Evolutionary conservation across 805 yeast species (phyloP).

Genomic region (Kockiozyma suomiensis): DNA sequence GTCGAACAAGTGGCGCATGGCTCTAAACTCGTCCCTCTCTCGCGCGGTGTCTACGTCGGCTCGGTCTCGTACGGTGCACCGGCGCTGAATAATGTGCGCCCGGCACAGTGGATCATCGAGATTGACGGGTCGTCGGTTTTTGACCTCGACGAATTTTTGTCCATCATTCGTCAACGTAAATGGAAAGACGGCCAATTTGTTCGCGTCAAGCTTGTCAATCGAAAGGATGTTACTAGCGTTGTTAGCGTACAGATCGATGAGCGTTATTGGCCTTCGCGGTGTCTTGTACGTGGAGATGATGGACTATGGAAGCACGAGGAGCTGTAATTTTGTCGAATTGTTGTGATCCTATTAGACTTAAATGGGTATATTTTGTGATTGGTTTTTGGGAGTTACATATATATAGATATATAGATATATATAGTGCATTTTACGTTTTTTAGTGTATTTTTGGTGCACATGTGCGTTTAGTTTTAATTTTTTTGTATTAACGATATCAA

Average conservation of each 20-base stretch:
- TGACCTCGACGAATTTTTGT: conserved; percentile 19
- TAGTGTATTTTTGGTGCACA: no score
- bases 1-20: conserved; percentile 30
- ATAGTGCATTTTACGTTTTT: no score
- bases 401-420: not conserved
- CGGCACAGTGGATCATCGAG: conserved; percentile 79
- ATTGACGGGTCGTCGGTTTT: conserved; percentile 54
- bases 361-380: no score
- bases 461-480: no score
- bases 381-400: not conserved
- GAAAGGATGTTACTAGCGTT: conserved; percentile 32
- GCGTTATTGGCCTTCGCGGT: conserved; percentile 32
- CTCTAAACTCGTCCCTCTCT: conserved; percentile 20
- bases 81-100: conserved; percentile 29
- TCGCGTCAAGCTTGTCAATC: conserved; percentile 32
- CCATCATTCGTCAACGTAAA: conserved; percentile 1
- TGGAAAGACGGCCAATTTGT: conserved; percentile 32
- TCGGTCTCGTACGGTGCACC: conserved; percentile 34
- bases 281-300: conserved; percentile 10
- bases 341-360: no score
- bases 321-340: not conserved
- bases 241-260: conserved; percentile 31
- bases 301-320: conserved; percentile 26
- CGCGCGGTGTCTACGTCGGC: conserved; percentile 33
- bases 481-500: no score